A percentile compares a stretch with the other conserved stretches of the same genome.
These are phyloP conservation scores for Bryum argenteum DNA, from an alignment of 225 moss, liverwort and hornwort genomes.

Conservation along the genomic window DNA sequence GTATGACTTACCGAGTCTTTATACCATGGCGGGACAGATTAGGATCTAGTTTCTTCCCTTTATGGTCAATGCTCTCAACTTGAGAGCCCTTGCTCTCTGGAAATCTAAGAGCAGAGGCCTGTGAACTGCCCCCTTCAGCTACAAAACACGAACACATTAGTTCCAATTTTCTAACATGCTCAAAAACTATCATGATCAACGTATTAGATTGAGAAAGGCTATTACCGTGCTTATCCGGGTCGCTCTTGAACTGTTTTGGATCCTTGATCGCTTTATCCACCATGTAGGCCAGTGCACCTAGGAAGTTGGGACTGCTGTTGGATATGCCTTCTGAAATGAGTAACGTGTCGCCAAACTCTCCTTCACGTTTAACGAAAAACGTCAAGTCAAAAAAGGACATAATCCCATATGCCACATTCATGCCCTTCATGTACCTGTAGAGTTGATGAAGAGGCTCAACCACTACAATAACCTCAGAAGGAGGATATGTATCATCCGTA, in stretches of 20 bases:
- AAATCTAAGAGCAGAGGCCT: neutral
- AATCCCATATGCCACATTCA: neutral
- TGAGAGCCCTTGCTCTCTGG: neutral
- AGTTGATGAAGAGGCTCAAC: neutral
- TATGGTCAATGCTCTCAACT: neutral
- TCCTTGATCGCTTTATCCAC: neutral
- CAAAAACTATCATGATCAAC: neutral
- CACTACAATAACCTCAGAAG: too few relatives aligned
- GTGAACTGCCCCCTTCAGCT: neutral
- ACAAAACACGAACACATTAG: neutral
- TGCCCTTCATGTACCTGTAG: neutral
- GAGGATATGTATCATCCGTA: too few relatives aligned
- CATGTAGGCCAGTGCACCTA: neutral
- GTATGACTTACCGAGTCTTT: neutral
- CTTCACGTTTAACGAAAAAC: neutral
- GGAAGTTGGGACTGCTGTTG: neutral
- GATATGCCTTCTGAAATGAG: neutral
- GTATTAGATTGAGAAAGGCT: neutral
- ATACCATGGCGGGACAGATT: neutral
- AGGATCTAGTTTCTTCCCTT: neutral
- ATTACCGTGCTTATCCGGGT: neutral
- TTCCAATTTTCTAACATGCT: neutral
- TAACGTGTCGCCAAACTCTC: neutral
- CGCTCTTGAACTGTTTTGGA: neutral
- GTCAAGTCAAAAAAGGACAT: neutral